Evolutionary conservation across 2,329 filamentous ascomycete species (phyloP).

Genomic region (Amylocarpus encephaloides): DNA sequence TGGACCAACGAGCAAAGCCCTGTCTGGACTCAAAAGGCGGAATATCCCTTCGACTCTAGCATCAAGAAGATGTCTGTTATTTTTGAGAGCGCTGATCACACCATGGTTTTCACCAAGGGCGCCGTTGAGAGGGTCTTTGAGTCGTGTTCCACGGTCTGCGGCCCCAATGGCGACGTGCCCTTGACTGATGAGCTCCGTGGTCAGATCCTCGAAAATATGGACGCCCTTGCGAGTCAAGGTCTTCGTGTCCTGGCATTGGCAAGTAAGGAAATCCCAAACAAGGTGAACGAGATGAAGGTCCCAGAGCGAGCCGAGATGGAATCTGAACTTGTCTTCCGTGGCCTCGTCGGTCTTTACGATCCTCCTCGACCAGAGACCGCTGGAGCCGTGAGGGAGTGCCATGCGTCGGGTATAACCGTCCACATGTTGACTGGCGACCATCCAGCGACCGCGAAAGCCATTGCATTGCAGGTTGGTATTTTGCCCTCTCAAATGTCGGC

Average conservation of each 20-base stretch:
- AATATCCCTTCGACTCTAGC: conserved; percentile 68
- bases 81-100: conserved; percentile 39
- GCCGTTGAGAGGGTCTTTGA: conserved; percentile 65
- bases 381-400: conserved; percentile 52
- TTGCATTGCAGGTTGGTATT: conserved; percentile 60
- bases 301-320: conserved; percentile 50
- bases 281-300: conserved; percentile 15
- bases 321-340: conserved; percentile 54
- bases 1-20: conserved; percentile 44
- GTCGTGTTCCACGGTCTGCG: conserved; percentile 49
- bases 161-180: conserved; percentile 35
- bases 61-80: conserved; percentile 75
- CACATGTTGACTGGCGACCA: conserved; percentile 68
- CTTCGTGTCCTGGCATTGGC: conserved; percentile 65
- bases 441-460: conserved; percentile 60
- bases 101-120: conserved; percentile 55
- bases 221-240: conserved; percentile 57
- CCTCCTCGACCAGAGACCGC: conserved; percentile 63
- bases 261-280: conserved; percentile 29
- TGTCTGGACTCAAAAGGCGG: conserved; percentile 53
- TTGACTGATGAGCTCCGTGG: conserved; percentile 48
- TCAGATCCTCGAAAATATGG: conserved; percentile 61
- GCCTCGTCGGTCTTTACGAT: conserved; percentile 66
- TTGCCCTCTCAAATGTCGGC: conserved; percentile 35
- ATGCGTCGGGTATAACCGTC: conserved; percentile 55